A percentile compares a stretch with the other conserved stretches of the same genome.
Evolutionary conservation across 306 rosid species (phyloP).

Genomic region (Hippophae rhamnoides): DNA sequence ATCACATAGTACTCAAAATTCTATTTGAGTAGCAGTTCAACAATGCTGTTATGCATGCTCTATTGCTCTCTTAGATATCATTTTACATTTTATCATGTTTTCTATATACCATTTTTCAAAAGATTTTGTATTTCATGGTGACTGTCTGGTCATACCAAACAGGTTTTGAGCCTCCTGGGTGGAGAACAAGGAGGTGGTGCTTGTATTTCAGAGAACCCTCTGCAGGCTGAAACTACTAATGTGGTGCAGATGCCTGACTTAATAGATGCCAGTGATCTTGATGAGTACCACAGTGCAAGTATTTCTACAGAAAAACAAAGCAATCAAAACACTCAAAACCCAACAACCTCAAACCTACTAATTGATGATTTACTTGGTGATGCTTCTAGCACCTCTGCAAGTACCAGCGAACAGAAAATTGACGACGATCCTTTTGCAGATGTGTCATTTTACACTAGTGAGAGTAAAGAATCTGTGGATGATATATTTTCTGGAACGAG

Average conservation of each 20-base stretch:
- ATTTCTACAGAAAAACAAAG: constrained; percentile 21
- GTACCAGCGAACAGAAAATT: constrained; percentile 39
- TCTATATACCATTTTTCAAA: too few relatives aligned
- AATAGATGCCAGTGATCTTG: constrained; percentile 71
- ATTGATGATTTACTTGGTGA: constrained; percentile 89
- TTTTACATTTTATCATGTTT: too few relatives aligned
- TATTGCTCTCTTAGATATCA: too few relatives aligned
- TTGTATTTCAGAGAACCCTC: constrained; percentile 40
- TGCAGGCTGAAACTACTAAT: constrained; percentile 28
- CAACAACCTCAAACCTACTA: constrained; percentile 35
- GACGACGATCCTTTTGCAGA: constrained; percentile 93
- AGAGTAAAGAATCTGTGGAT: constrained; percentile 43
- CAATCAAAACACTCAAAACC: constrained; percentile 35
- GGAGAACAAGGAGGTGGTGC: constrained; percentile 46
- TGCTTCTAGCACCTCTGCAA: constrained; percentile 29
- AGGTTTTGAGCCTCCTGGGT: constrained; percentile 77
- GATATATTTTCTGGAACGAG: constrained; percentile 81
- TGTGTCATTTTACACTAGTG: constrained; percentile 70
- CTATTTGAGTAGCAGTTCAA: too few relatives aligned
- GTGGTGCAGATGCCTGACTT: constrained; percentile 60
- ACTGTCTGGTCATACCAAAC: constrained; percentile 24
- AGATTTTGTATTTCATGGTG: neutral
- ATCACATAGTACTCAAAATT: too few relatives aligned
- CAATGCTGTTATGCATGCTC: too few relatives aligned
- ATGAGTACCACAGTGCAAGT: constrained; percentile 24